Conservation (phyloP, 2,329 filamentous ascomycete species). For the Cladobotryum protrusum region DNA sequence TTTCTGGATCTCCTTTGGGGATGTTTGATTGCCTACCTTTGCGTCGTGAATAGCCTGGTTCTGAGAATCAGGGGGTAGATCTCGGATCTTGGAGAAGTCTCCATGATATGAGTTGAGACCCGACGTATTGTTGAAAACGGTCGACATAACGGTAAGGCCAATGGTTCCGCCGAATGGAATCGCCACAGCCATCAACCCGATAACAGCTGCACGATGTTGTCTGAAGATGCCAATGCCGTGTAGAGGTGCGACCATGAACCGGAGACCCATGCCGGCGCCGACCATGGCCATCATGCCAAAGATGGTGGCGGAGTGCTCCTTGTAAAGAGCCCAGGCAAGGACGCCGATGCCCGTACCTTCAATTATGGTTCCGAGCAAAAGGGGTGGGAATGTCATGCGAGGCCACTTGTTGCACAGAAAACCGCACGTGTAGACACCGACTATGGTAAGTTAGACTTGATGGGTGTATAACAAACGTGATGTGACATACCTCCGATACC, state of each 20-base stretch:
- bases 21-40: conserved; percentile 17
- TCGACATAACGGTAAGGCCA: conserved; percentile 60
- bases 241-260: conserved; percentile 59
- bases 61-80: conserved; percentile 10
- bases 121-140: conserved; percentile 58
- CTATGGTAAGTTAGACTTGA: conserved; percentile 15
- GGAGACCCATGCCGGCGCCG: conserved; percentile 55
- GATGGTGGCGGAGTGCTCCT: conserved; percentile 42
- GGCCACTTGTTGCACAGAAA: conserved; percentile 56
- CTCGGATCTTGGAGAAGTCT: conserved; percentile 19
- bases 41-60: conserved; percentile 20
- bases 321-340: conserved; percentile 50
- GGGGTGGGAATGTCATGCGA: conserved; percentile 53
- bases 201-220: conserved; percentile 49
- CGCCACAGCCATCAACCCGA: conserved; percentile 54
- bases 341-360: conserved; percentile 54
- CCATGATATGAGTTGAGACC: conserved; percentile 20
- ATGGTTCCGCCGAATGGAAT: conserved; percentile 59
- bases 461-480: neutral
- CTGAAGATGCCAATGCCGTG: conserved; percentile 60
- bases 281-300: conserved; percentile 62
- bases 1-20: neutral
- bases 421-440: conserved; percentile 52
- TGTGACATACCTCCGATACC: conserved; percentile 47
- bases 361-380: conserved; percentile 50